Evolutionary conservation across 164 flowering plant genomes (phyloP).

Genomic region (Magnolia changhungtana): DNA sequence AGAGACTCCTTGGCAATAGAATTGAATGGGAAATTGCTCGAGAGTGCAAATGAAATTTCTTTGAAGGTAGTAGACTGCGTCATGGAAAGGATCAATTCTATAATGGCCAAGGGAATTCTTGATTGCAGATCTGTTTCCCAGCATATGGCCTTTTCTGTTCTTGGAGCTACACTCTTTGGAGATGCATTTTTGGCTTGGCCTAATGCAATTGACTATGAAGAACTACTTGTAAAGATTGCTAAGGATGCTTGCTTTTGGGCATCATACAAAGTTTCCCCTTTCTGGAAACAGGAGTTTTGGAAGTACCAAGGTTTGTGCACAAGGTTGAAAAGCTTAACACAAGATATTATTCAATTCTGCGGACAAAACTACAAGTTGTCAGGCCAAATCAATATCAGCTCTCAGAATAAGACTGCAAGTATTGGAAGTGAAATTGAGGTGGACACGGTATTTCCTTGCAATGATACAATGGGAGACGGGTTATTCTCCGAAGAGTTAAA

Average conservation of each 20-base stretch:
- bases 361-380: constrained; percentile 24
- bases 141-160: constrained; percentile 50
- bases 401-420: constrained; percentile 10
- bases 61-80: constrained; percentile 34
- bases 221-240: constrained; percentile 56
- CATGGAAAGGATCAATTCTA: constrained; percentile 32
- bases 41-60: constrained; percentile 33
- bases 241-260: constrained; percentile 69
- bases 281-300: constrained; percentile 65
- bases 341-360: constrained; percentile 41
- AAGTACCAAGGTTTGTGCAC: constrained; percentile 42
- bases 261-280: constrained; percentile 54
- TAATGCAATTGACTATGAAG: constrained; percentile 48
- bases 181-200: constrained; percentile 55
- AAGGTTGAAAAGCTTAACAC: constrained; percentile 50
- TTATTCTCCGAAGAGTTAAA: constrained; percentile 21
- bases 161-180: constrained; percentile 61
- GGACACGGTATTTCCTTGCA: constrained; percentile 11
- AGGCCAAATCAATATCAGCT: constrained; percentile 9
- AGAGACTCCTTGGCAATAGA: constrained; percentile 42
- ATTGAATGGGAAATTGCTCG: constrained; percentile 37
- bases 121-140: constrained; percentile 51
- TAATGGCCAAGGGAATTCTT: constrained; percentile 32
- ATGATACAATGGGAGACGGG: constrained; percentile 14
- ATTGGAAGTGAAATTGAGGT: constrained; percentile 12